Base-by-base conservation (phyloP, 2,329 filamentous ascomycete species). In the Aspergillus udagawae region DNA sequence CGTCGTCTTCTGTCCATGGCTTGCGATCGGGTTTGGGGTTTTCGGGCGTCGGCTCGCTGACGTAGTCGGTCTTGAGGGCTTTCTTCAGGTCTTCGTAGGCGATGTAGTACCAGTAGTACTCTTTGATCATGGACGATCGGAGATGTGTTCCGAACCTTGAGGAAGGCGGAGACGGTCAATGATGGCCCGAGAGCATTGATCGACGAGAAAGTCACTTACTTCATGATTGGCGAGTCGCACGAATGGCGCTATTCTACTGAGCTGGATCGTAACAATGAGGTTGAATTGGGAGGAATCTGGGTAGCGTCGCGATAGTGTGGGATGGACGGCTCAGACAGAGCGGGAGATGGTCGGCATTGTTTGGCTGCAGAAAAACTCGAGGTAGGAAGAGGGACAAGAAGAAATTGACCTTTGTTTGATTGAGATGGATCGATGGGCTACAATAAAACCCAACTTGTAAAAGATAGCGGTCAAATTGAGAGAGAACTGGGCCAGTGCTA, bases 81-180 rank as follows among this genome's bases (percentile, higher is more conserved):
- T 84, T 82, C 79, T 99, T 99, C 51, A 99, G 84, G 63, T 88
- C 90, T 74, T 97, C 92, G 79, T 99, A 99, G 78, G 91, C 89
- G 77, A 99, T 97, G 79, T 99, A 99, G 81, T 96, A 91, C 87
- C 92, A 96, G 75, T 92, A 88, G 80, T 95, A 99, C 79, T 97
- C 92, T 81, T 90, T 92, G 77, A 97, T 96, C 71, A 96, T 84
- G 73, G 92, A 97, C 70, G 91, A 93, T 63, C 91, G 91, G 70
- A 99, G 86, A 83, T 99, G 92, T 78, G 97, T 91, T 74, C 94
- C 94, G 82, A 97, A 99, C 83, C 85, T 88, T 56, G 49, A 27
- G 41, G 42, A 56, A 53, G 52, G 51, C 51, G 49, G 45, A 48
- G 28, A 23, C n/a, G 41, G 41, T 44, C 41, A 35, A 12, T 29